Evolutionary conservation across 139 green algal genomes (phyloP).

Genomic region (Marvania coccoides): DNA sequence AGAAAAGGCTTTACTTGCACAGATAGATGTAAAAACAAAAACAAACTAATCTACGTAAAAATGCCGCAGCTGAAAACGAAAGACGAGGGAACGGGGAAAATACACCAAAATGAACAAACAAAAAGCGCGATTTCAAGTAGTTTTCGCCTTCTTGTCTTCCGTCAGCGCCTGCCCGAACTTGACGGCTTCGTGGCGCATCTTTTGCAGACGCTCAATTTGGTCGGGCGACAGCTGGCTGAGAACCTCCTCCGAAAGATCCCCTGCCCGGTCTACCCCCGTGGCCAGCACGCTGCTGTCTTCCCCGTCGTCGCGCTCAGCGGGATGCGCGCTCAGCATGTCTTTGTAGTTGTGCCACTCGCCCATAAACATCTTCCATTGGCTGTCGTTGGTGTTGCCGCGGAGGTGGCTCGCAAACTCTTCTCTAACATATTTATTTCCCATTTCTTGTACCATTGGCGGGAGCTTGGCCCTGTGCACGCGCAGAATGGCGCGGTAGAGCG

Average conservation of each 20-base stretch:
- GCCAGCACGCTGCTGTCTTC: neutral
- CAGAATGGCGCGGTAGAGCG: conserved; percentile 59
- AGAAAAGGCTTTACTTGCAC: too few relatives aligned
- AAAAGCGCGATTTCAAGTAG: too few relatives aligned
- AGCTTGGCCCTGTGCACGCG: conserved; percentile 52
- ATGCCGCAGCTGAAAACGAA: too few relatives aligned
- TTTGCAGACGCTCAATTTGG: neutral
- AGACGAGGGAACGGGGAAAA: too few relatives aligned
- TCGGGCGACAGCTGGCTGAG: neutral
- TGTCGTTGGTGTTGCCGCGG: conserved; percentile 32
- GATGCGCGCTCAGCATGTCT: conserved; percentile 26
- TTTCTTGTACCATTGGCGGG: conserved; percentile 47
- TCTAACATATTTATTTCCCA: conserved; percentile 59
- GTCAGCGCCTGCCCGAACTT: neutral
- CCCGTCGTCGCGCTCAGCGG: too few relatives aligned
- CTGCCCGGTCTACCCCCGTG: neutral
- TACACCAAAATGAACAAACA: too few relatives aligned
- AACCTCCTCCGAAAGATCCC: neutral
- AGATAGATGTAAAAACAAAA: too few relatives aligned
- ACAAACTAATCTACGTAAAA: too few relatives aligned
- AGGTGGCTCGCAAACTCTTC: conserved; percentile 63
- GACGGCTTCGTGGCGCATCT: neutral
- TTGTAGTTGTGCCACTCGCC: conserved; percentile 61
- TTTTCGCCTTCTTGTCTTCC: too few relatives aligned
- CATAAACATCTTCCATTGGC: conserved; percentile 64